Conservation (phyloP, 2,329 filamentous ascomycete genomes). For the Aspergillus caelatus region DNA sequence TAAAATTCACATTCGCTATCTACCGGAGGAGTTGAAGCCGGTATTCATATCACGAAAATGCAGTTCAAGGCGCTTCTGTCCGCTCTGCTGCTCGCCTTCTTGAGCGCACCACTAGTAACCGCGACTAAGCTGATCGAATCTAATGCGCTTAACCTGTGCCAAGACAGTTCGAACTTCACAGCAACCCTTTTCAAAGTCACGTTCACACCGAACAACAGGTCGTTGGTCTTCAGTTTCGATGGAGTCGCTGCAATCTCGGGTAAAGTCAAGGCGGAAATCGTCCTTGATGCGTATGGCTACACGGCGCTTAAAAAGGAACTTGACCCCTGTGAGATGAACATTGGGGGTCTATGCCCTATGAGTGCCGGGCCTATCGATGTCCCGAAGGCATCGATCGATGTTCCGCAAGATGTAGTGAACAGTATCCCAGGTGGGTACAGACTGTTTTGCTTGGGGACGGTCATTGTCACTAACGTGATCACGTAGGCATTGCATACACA, state of each 20-base stretch:
- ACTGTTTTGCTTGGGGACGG: neutral
- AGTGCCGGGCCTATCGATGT: slow-evolving; percentile 78
- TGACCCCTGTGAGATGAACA: slow-evolving; percentile 72
- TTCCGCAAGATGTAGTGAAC: slow-evolving; percentile 60
- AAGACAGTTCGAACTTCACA: slow-evolving; percentile 79
- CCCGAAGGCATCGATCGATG: slow-evolving; percentile 65
- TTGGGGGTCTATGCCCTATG: slow-evolving; percentile 88
- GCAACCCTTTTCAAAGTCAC: slow-evolving; percentile 83
- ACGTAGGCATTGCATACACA: slow-evolving; percentile 73
- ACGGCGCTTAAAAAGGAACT: slow-evolving; percentile 67
- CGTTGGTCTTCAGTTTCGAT: slow-evolving; percentile 72
- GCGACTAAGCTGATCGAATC: slow-evolving; percentile 74
- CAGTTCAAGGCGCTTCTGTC: slow-evolving; percentile 37
- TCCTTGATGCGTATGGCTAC: slow-evolving; percentile 82
- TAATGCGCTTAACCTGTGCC: slow-evolving; percentile 80
- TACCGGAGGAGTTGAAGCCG: slow-evolving; percentile 7
- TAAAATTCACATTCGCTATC: slow-evolving; percentile 13
- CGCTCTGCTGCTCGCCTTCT: slow-evolving; percentile 43
- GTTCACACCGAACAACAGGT: slow-evolving; percentile 66
- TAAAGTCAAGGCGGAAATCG: slow-evolving; percentile 75
- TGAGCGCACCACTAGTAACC: slow-evolving; percentile 54
- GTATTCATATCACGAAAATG: slow-evolving; percentile 30
- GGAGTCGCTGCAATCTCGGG: slow-evolving; percentile 82
- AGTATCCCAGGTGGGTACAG: slow-evolving; percentile 65
- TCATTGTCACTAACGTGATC: slow-evolving; percentile 3